These are phyloP conservation scores for Chalaropsis ovoidea DNA, from an alignment of 2,329 filamentous ascomycete genomes.

Conservation along the genomic window DNA sequence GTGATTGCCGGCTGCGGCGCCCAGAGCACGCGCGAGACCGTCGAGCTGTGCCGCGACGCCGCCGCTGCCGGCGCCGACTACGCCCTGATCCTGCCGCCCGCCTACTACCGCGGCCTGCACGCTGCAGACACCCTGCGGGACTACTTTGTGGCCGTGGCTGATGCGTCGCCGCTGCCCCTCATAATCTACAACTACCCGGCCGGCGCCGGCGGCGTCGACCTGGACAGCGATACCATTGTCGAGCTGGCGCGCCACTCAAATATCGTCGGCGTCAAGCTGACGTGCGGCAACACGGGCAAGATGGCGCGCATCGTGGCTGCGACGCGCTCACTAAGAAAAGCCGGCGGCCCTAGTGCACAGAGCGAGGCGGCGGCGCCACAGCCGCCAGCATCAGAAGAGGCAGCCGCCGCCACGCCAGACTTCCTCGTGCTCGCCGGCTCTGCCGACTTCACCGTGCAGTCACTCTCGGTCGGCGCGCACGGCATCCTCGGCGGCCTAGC, in stretches of 20 bases:
- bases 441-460: conserved; percentile 37
- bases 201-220: conserved; percentile 47
- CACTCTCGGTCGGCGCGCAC: conserved; percentile 35
- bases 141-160: conserved; percentile 55
- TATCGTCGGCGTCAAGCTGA: conserved; percentile 54
- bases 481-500: conserved; percentile 37
- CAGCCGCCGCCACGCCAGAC: conserved; percentile 21
- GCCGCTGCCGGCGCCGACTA: conserved; percentile 61
- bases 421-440: conserved; percentile 39
- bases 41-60: conserved; percentile 59
- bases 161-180: conserved; percentile 47
- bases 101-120: conserved; percentile 63
- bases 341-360: background rate
- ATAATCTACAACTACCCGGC: conserved; percentile 56
- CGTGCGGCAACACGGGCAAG: conserved; percentile 55
- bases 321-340: conserved; percentile 29
- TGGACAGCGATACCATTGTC: conserved; percentile 48
- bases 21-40: conserved; percentile 62
- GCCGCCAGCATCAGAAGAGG: background rate
- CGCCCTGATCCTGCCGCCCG: conserved; percentile 63
- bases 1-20: conserved; percentile 67
- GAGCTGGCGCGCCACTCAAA: conserved; percentile 45
- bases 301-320: conserved; percentile 42
- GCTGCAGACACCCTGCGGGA: conserved; percentile 40
- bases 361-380: background rate